Evolutionary conservation across 257 asterid species (phyloP), one percentile per base, ranked within the genome.

Genomic region (Osmanthus fragrans): DNA sequence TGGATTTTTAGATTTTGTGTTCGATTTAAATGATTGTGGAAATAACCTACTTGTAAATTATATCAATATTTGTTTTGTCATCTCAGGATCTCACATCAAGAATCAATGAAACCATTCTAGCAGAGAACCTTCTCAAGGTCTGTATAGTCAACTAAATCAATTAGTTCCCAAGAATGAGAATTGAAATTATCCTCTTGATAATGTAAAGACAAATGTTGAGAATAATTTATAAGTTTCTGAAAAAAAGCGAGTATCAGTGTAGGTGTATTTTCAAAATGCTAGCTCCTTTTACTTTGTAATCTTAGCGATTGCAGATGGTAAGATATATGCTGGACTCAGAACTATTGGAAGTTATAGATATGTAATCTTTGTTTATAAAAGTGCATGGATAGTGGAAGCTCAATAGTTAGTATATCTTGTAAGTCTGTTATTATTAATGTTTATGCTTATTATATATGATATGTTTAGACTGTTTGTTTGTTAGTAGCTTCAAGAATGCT

Each of bases 101-200:
- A 80, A 66, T 73, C 42, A 73, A 58, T 75, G 82, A 87, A 77
- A 79, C 79, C 76, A 76, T 90, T 80, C 87, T 88, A n/a, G 99
- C 99, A 4, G 96, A 93, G 88, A 95, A 95, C 89, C 98, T 95
- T 86, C 96, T 95, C 76, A 95, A 91, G 99, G 98, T 95, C 86
- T 56, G 79, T 33, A 79, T 27, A 67, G 10, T 73, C 49, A 23
- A 47, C 19, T 54, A 34, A 21, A 45, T 29, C 16, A 40, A 37
- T 56, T 39, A 42, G 45, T 34, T 42, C 45, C 36, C 56, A 54
- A 45, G 71, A 72, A 75, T 70, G 30, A 34, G 36, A 47, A 5
- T 30, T 25, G 27, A 8, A 21, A 42, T 39, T 6, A 23, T 60
- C 11, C 16, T 34, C 34, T 49, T 39, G 3, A 54, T 54, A 54